phyloP scores from a whole-genome alignment of 225 moss, liverwort and hornwort genomes.

The Pleurozium schreberi region DNA sequence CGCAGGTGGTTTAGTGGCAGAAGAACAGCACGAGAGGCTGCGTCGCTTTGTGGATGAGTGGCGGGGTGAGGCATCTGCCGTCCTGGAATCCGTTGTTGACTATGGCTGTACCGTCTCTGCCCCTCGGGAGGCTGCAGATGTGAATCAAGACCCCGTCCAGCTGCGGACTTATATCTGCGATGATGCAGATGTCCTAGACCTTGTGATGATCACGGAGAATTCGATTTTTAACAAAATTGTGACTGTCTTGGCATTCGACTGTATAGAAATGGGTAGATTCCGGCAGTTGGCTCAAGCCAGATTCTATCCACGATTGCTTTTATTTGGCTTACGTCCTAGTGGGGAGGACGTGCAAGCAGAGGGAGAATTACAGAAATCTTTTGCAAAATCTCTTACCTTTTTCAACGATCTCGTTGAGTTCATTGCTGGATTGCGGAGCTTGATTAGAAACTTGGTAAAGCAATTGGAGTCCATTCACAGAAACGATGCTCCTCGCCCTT shows the following conservation, averaged over 20 bases:
- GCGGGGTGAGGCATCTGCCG: conserved; percentile 65
- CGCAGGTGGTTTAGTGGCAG: conserved; percentile 40
- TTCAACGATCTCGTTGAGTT: conserved; percentile 66
- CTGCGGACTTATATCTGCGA: conserved; percentile 43
- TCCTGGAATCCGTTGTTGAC: conserved; percentile 46
- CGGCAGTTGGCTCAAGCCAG: conserved; percentile 37
- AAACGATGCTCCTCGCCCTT: conserved; percentile 40
- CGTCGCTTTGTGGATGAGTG: conserved; percentile 98
- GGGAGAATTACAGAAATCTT: conserved; percentile 77
- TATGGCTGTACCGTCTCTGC: conserved; percentile 17
- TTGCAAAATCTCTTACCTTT: conserved; percentile 64
- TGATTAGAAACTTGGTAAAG: conserved; percentile 60
- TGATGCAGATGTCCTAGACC: conserved; percentile 38
- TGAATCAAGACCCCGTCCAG: conserved; percentile 58
- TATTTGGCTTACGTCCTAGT: conserved; percentile 64
- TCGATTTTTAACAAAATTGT: conserved; percentile 61
- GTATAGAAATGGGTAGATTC: conserved; percentile 52
- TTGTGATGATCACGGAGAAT: conserved; percentile 23
- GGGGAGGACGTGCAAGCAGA: conserved; percentile 58
- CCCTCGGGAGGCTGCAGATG: conserved; percentile 55
- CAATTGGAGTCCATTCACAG: conserved; percentile 80
- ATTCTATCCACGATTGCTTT: conserved; percentile 69
- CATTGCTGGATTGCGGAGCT: conserved; percentile 42
- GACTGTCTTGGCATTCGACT: conserved; percentile 69
- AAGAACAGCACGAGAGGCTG: conserved; percentile 92